Base-by-base conservation (phyloP, 1,284 basidiomycete species). In the Apiotrichum brassicae region DNA sequence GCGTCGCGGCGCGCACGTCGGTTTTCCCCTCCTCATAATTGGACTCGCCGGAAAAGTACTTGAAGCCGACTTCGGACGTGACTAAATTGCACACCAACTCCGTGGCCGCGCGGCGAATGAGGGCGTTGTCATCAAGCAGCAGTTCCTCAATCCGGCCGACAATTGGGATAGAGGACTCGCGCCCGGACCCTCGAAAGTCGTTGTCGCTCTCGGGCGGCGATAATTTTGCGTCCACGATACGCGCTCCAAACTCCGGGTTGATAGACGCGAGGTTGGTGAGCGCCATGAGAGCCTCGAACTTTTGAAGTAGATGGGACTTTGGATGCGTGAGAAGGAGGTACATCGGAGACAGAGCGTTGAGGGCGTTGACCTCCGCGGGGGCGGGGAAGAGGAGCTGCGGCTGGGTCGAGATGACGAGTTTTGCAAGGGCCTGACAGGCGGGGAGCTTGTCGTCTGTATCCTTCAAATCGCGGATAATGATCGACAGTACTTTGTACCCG, bases 1-100 rank as follows among this genome's bases (percentile, higher is more conserved):
- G 84, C 11, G 85, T 83, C 57, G 77, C 80, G 0, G 76, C 72
- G 22, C 62, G 56, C 7, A 76, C 74, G 16, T 67, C 46, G 22
- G 36, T 51, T 28, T 60, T 51, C 11, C 48, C 54, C 26, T 18
- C 13, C 30, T 14, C 25, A 13, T 11, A 33, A 12, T 64, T 62
- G 9, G 28, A 30, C 24, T 67, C 76, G 34, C 66, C 67, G 6
- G 65, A 49, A 20, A 64, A 66, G 43, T 64, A 78, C 54, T 81
- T 77, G 67, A 86, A 92, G 3, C 86, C 81, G 2, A 77, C 73
- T 40, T 91, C 85, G 20, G 83, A 86, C 13, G 78, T 81, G 37
- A 91, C 79, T 23, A 98, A 78, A 71, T 98, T 98, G 77, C 93
- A 97, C 2, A 93, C 76, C n/a, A 97, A 80, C 72, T 98, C 91